Evolutionary conservation across 768 basidiomycete genomes (phyloP), one percentile per base, ranked within the genome.

Genomic region (Crassisporium funariophilum): DNA sequence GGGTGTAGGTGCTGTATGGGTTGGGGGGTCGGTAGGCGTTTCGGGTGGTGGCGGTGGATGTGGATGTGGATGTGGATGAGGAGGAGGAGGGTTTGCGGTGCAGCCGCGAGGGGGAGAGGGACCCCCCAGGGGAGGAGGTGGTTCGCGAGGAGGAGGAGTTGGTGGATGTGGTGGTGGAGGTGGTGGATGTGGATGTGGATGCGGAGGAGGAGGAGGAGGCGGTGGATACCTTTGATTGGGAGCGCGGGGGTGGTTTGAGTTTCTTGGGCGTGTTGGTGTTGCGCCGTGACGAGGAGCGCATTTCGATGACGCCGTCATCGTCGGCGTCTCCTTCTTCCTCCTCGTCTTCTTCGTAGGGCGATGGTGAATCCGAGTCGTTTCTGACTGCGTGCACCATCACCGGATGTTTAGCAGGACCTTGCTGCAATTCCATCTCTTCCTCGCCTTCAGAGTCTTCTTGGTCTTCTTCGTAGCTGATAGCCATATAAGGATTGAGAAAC

Each of bases 381-480:
- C 68, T 66, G 23, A 70, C 67, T 15, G 62, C 67, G 41, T 58
- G 66, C 11, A 55, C 58, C n/a, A n/a, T n/a, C n/a, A n/a, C n/a
- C n/a, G n/a, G n/a, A n/a, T n/a, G n/a, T n/a, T n/a, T n/a, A n/a
- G n/a, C n/a, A n/a, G n/a, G n/a, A 15, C 58, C 56, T 15, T 52
- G 53, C 33, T 49, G 57, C 23, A 53, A 52, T 21, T 57, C 56
- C 58, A 62, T 61, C 49, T 70, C 22, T 22, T 51, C 72, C 35
- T 83, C 79, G 11, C 76, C 78, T 37, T 75, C 71, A 44, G 75
- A 79, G 42, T 78, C 76, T 54, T 86, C 86, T 24, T 81, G 75
- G 57, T 86, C 83, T 58, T 86, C 82, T 49, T 85, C 85, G 52
- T 87, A 87, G 21, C 84, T 87, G n/a, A 47, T 3, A 37, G 20